These are phyloP conservation scores for Ophiostoma sp. DNA, from an alignment of 2,329 filamentous ascomycete genomes.

Conservation along the genomic window DNA sequence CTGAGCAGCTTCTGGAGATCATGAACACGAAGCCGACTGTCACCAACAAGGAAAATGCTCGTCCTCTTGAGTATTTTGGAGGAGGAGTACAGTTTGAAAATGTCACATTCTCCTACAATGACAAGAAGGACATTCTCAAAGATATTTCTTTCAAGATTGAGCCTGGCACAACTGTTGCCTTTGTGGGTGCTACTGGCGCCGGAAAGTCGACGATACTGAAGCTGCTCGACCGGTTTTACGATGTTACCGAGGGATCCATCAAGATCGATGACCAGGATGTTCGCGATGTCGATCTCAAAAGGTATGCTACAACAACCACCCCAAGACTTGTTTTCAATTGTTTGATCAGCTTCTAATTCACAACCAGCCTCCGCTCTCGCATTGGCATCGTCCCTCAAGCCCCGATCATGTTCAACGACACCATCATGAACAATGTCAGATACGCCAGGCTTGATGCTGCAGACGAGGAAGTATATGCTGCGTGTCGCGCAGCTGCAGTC, in stretches of 20 bases:
- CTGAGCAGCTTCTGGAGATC: conserved; percentile 53
- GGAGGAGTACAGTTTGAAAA: conserved; percentile 52
- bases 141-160: conserved; percentile 47
- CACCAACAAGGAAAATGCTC: conserved; percentile 47
- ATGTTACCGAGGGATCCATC: conserved; percentile 49
- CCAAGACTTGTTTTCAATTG: not conserved
- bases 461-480: conserved; percentile 51
- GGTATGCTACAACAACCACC: conserved; percentile 31
- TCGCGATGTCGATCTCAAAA: conserved; percentile 48
- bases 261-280: conserved; percentile 54
- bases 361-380: conserved; percentile 41
- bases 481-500: conserved; percentile 52
- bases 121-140: conserved; percentile 54
- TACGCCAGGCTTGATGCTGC: conserved; percentile 51
- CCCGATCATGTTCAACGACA: conserved; percentile 53
- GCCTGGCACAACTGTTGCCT: conserved; percentile 52
- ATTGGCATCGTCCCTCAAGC: conserved; percentile 55
- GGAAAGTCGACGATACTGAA: conserved; percentile 56
- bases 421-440: conserved; percentile 55
- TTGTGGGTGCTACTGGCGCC: conserved; percentile 56
- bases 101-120: conserved; percentile 56
- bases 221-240: conserved; percentile 56
- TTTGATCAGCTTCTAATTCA: not conserved
- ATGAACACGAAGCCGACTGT: conserved; percentile 55
- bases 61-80: conserved; percentile 46